A percentile compares a stretch with the other conserved stretches of the same genome.
Evolutionary conservation across 768 basidiomycete genomes (phyloP).

Genomic region (Mycena alexandri): DNA sequence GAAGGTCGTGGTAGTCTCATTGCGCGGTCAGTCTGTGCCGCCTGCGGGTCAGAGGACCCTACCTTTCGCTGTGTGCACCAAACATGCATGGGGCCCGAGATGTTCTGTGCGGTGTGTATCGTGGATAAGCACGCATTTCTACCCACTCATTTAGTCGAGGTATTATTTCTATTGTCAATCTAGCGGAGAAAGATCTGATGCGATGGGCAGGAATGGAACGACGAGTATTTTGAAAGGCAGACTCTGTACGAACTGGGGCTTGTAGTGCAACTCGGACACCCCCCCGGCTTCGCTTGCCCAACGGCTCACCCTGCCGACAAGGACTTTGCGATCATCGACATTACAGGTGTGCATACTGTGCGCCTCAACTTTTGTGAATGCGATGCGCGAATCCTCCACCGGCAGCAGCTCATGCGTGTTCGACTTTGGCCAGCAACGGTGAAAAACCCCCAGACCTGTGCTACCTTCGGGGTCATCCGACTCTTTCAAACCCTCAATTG

Average conservation of each 20-base stretch:
- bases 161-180: background rate
- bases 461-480: too few relatives aligned
- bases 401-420: too few relatives aligned
- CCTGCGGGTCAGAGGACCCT: background rate
- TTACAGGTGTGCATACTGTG: too few relatives aligned
- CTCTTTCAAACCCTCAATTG: too few relatives aligned
- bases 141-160: too few relatives aligned
- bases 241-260: background rate
- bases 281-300: background rate
- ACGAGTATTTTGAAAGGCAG: background rate
- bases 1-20: background rate
- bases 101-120: conserved; percentile 1
- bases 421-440: too few relatives aligned
- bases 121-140: background rate
- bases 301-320: background rate
- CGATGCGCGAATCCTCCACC: too few relatives aligned
- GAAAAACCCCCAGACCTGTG: too few relatives aligned
- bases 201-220: background rate
- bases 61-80: background rate
- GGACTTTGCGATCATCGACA: background rate
- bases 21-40: background rate
- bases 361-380: too few relatives aligned
- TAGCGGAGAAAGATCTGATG: background rate
- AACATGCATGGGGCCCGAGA: background rate
- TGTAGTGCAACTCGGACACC: background rate